phyloP scores from a whole-genome alignment of 345 rosid genomes.

The Pistacia vera region DNA sequence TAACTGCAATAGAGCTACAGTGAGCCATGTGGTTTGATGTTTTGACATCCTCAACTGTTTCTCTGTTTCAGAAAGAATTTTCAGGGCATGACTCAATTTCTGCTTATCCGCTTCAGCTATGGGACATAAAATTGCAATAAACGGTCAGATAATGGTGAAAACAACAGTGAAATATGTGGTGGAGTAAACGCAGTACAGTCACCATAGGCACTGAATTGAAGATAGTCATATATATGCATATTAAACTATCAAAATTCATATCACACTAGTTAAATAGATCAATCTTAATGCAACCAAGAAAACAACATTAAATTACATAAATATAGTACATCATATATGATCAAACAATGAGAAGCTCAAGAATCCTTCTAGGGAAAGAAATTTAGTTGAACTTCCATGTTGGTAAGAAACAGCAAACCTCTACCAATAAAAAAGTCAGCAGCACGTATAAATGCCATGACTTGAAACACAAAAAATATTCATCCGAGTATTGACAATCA shows the following conservation, averaged over 20 bases:
- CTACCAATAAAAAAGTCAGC: not conserved
- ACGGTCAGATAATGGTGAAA: not conserved
- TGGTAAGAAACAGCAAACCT: not conserved
- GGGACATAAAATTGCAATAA: slow-evolving; percentile 20
- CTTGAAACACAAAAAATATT: not conserved
- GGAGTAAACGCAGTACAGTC: not conserved
- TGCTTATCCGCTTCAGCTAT: slow-evolving; percentile 82
- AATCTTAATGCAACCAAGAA: not conserved
- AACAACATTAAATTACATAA: not conserved
- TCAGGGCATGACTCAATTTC: slow-evolving; percentile 74
- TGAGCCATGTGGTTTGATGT: slow-evolving; percentile 95
- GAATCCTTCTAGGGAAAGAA: not conserved
- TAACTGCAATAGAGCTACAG: slow-evolving; percentile 88
- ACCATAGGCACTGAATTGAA: not conserved
- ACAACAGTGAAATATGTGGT: not conserved
- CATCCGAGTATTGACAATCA: not conserved
- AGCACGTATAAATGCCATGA: not conserved
- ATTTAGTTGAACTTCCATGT: not conserved
- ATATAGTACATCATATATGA: not conserved
- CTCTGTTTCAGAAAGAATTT: slow-evolving; percentile 89
- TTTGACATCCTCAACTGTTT: slow-evolving; percentile 89
- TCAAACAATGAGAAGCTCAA: not conserved
- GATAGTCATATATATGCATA: not conserved
- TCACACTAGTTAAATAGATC: too few relatives aligned
- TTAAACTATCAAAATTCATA: not conserved